phyloP scores from a whole-genome alignment of 768 basidiomycete genomes.

The Gymnopilus junonius region DNA sequence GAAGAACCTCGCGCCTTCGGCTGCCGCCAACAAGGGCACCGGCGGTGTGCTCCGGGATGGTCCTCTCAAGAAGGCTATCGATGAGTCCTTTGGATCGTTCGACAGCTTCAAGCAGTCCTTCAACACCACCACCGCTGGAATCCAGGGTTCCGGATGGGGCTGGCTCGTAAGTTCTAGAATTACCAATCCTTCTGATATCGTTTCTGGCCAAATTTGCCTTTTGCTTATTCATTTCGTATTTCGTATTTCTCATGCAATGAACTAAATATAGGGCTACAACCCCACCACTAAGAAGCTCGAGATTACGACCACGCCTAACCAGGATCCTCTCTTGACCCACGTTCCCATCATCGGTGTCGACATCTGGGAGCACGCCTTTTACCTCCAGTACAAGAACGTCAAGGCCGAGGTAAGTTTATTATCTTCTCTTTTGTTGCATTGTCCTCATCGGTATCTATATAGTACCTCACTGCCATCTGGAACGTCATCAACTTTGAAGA shows the following conservation, averaged over 20 bases:
- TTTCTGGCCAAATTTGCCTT: not conserved
- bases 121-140: conserved; percentile 81
- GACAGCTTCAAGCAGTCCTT: conserved; percentile 80
- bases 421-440: conserved; percentile 32
- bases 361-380: conserved; percentile 97
- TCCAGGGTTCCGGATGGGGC: conserved; percentile 96
- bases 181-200: not conserved
- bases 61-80: conserved; percentile 70
- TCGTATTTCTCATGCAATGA: conserved; percentile 1
- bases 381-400: conserved; percentile 95
- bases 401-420: conserved; percentile 78
- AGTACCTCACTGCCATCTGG: conserved; percentile 98
- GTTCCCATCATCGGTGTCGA: conserved; percentile 90
- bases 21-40: conserved; percentile 52
- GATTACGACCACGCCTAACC: conserved; percentile 91
- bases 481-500: conserved; percentile 94
- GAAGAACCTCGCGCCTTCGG: conserved; percentile 84
- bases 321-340: conserved; percentile 84
- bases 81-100: conserved; percentile 64
- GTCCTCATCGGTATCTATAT: conserved; percentile 47
- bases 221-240: not conserved
- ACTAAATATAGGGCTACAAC: conserved; percentile 64
- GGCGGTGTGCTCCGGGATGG: conserved; percentile 68
- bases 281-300: conserved; percentile 73
- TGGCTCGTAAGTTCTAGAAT: conserved; percentile 75